These are phyloP conservation scores for Penstemon newberryi DNA, from an alignment of 257 asterid genomes.

Conservation along the genomic window DNA sequence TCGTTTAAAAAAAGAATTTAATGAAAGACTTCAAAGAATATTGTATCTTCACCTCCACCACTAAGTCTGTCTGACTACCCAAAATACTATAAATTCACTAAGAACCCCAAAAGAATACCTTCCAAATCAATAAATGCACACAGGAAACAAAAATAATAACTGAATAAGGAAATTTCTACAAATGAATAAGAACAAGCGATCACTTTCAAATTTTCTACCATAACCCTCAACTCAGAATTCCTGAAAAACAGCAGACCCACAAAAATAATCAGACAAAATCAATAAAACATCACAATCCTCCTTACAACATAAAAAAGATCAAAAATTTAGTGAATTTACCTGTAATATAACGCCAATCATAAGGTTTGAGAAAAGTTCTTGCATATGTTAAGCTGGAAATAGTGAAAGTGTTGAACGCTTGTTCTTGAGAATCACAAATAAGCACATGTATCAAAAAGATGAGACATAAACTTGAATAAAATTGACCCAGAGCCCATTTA, in stretches of 20 bases:
- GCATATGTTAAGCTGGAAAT: slow-evolving; percentile 79
- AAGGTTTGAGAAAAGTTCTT: slow-evolving; percentile 62
- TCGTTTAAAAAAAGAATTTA: not conserved
- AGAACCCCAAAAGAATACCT: not conserved
- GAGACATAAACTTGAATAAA: slow-evolving; percentile 33
- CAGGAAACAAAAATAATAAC: not conserved
- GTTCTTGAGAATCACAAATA: slow-evolving; percentile 44
- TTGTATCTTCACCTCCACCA: no score
- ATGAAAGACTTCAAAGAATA: no score
- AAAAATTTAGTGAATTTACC: slow-evolving; percentile 41
- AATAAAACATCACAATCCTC: not conserved
- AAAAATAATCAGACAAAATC: slow-evolving; percentile 24
- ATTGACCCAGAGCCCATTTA: slow-evolving; percentile 46
- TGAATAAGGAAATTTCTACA: not conserved
- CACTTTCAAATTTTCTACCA: slow-evolving; percentile 17
- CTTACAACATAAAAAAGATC: not conserved
- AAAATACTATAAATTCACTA: not conserved
- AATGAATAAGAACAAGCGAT: not conserved
- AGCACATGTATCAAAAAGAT: slow-evolving; percentile 27
- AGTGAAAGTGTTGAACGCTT: slow-evolving; percentile 42
- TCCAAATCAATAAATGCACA: not conserved
- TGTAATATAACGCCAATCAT: slow-evolving; percentile 82
- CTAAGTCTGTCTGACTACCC: no score
- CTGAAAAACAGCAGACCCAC: not conserved
- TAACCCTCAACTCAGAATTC: slow-evolving; percentile 25